phyloP scores from a whole-genome alignment of 78 protist genomes.

The Isochrysis galbana region DNA sequence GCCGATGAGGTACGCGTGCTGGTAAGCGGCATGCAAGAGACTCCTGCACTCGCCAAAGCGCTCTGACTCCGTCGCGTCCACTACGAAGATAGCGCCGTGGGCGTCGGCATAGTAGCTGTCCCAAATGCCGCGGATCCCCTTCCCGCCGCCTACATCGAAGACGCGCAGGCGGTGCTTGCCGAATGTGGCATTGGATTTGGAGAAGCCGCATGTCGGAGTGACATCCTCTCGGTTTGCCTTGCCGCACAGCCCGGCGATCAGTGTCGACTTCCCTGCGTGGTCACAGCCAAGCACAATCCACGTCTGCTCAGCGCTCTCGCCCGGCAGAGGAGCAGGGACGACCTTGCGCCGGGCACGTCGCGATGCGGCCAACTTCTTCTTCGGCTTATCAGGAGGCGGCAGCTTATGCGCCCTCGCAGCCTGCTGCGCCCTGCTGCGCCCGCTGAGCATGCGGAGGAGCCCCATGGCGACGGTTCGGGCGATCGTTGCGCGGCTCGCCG shows the following conservation, averaged over 20 bases:
- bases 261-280: neutral
- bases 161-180: neutral
- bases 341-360: neutral
- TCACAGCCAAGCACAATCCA: neutral
- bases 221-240: neutral
- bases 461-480: too few species aligned
- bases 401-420: too few species aligned
- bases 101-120: slow-evolving; percentile 29
- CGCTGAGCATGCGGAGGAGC: too few species aligned
- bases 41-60: slow-evolving; percentile 9
- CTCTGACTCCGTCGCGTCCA: slow-evolving; percentile 42
- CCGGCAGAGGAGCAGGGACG: neutral
- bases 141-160: neutral
- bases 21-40: neutral
- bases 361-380: neutral
- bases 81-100: slow-evolving; percentile 43
- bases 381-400: neutral
- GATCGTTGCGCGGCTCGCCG: too few species aligned
- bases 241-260: neutral
- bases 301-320: neutral
- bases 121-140: slow-evolving; percentile 7
- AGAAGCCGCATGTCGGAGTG: neutral
- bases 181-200: too few species aligned
- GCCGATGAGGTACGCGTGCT: neutral
- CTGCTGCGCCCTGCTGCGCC: too few species aligned